These are phyloP conservation scores for Lasiodiplodia gonubiensis DNA, from an alignment of 2,329 filamentous ascomycete genomes.

Conservation along the genomic window DNA sequence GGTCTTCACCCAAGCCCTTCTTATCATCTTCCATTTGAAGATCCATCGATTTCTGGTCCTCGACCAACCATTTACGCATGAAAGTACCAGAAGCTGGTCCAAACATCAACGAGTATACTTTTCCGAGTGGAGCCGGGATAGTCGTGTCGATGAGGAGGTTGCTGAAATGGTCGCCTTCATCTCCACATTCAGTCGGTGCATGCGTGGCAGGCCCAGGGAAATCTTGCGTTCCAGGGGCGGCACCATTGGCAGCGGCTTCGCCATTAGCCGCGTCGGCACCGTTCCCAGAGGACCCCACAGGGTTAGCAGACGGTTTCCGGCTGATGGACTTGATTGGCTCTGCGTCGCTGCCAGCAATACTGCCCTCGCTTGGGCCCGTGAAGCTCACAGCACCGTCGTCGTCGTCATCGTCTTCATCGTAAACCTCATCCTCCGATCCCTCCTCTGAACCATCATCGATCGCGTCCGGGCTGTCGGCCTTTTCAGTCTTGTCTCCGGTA, in stretches of 20 bases:
- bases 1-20: constrained; percentile 75
- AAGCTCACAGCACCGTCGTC: constrained; percentile 72
- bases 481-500: constrained; percentile 88
- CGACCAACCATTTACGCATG: constrained; percentile 84
- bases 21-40: constrained; percentile 82
- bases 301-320: constrained; percentile 72
- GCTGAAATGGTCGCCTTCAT: constrained; percentile 80
- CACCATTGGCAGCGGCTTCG: constrained; percentile 48
- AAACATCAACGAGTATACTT: constrained; percentile 88
- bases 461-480: constrained; percentile 60
- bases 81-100: constrained; percentile 79
- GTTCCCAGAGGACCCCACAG: constrained; percentile 47
- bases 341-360: constrained; percentile 60
- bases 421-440: constrained; percentile 76
- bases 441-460: constrained; percentile 58
- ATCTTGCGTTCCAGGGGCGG: constrained; percentile 58
- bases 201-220: constrained; percentile 87
- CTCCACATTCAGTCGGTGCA: constrained; percentile 82
- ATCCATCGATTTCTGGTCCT: constrained; percentile 89
- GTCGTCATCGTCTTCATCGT: constrained; percentile 79
- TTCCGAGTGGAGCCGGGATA: constrained; percentile 85
- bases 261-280: constrained; percentile 44
- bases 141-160: constrained; percentile 83
- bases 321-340: constrained; percentile 60
- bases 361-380: constrained; percentile 60